A percentile compares a stretch with the other conserved stretches of the same genome.
These are phyloP conservation scores for Bryoglossum gracile DNA, from an alignment of 495 filamentous ascomycete species.

Conservation along the genomic window DNA sequence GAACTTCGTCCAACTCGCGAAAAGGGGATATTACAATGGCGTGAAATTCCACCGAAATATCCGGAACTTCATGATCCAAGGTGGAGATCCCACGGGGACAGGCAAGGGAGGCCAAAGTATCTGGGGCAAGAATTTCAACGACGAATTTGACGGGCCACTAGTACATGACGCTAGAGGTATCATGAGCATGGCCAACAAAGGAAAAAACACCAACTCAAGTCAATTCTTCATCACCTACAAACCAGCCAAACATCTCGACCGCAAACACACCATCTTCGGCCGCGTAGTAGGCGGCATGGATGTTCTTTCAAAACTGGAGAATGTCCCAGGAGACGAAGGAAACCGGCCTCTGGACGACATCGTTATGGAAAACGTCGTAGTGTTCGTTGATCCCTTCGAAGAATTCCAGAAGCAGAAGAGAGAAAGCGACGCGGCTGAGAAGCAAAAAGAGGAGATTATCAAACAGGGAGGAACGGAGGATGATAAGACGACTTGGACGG, in stretches of 20 bases:
- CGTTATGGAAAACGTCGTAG: conserved; percentile 69
- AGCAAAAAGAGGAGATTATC: conserved; percentile 44
- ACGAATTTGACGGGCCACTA: conserved; percentile 86
- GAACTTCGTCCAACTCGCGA: conserved; percentile 88
- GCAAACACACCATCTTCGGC: conserved; percentile 95
- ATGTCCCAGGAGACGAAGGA: conserved; percentile 53
- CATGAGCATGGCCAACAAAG: conserved; percentile 95
- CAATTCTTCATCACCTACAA: conserved; percentile 97
- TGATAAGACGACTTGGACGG: conserved; percentile 85
- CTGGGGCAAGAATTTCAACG: conserved; percentile 86
- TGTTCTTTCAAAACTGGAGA: conserved; percentile 67
- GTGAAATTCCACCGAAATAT: conserved; percentile 89
- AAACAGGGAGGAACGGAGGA: conserved; percentile 58
- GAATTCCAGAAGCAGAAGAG: conserved; percentile 68
- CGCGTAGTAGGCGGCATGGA: conserved; percentile 72
- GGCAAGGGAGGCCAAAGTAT: conserved; percentile 79
- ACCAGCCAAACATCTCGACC: conserved; percentile 72
- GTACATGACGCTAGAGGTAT: conserved; percentile 73
- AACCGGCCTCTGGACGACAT: conserved; percentile 70
- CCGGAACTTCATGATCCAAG: conserved; percentile 95
- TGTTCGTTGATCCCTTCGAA: conserved; percentile 94
- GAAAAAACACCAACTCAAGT: conserved; percentile 89
- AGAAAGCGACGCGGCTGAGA: conserved; percentile 41
- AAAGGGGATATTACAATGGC: conserved; percentile 81
- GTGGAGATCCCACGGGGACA: conserved; percentile 87